Percentiles rank a stretch among this genome's conserved stretches.
Conservation (phyloP, 2,329 filamentous ascomycete species). For the Phialemonium atrogriseum region DNA sequence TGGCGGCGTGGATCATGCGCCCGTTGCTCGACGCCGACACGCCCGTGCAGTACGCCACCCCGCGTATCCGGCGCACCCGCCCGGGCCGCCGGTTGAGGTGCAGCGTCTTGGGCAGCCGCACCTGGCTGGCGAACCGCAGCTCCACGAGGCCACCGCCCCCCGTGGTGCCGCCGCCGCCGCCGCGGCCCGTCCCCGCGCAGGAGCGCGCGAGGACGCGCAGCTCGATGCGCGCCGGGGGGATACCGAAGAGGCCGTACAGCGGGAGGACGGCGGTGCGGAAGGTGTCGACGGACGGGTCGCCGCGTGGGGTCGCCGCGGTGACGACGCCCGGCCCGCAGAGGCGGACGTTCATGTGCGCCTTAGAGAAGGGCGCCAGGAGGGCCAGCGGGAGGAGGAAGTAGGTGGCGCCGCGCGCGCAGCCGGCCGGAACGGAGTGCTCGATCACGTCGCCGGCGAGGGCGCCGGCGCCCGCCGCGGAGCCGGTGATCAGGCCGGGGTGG, state of each 20-base stretch:
- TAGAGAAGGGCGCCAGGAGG: constrained; percentile 86
- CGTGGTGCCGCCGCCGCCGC: constrained; percentile 75
- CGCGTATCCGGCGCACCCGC: constrained; percentile 77
- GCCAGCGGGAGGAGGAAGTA: constrained; percentile 90
- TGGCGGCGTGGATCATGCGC: constrained; percentile 85
- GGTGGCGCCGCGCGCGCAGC: constrained; percentile 72
- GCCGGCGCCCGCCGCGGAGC: constrained; percentile 68
- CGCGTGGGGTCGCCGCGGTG: constrained; percentile 72
- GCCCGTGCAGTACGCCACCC: constrained; percentile 88
- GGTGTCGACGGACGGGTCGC: constrained; percentile 86
- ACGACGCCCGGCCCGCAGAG: constrained; percentile 90
- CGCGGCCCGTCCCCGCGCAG: constrained; percentile 65
- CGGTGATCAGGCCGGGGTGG: constrained; percentile 85
- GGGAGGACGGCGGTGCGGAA: constrained; percentile 90
- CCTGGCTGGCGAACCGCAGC: constrained; percentile 85
- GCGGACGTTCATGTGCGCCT: constrained; percentile 80
- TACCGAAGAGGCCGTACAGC: constrained; percentile 83
- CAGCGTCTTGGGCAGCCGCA: constrained; percentile 86
- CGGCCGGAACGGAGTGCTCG: constrained; percentile 69
- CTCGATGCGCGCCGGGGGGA: constrained; percentile 71
- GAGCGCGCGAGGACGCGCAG: constrained; percentile 73
- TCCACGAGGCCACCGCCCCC: constrained; percentile 97
- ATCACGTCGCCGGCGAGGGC: constrained; percentile 66
- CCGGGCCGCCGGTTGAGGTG: constrained; percentile 78
- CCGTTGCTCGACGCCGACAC: constrained; percentile 90